These are phyloP conservation scores for Metschnikowia arizonensis DNA, from an alignment of 805 yeast genomes.

Conservation along the genomic window DNA sequence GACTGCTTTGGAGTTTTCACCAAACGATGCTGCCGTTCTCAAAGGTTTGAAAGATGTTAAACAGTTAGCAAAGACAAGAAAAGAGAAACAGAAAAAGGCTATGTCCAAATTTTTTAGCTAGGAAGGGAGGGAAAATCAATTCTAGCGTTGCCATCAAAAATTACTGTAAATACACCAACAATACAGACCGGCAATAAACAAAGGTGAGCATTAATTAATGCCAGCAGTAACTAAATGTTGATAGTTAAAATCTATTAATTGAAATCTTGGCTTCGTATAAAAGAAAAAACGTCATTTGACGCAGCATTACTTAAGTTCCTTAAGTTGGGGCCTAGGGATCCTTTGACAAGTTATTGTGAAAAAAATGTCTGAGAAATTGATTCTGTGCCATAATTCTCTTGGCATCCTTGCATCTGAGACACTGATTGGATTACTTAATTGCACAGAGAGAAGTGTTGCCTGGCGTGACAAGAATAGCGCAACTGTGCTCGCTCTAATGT, in stretches of 20 bases:
- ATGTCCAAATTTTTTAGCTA: constrained; percentile 59
- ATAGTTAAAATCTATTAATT: too few relatives aligned
- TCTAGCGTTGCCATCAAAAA: background rate
- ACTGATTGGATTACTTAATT: background rate
- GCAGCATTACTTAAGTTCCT: background rate
- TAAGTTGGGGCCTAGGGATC: too few relatives aligned
- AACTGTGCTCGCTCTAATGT: background rate
- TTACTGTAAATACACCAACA: too few relatives aligned
- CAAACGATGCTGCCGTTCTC: constrained; percentile 66
- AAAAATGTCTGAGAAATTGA: background rate
- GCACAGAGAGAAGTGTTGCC: background rate
- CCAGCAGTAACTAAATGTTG: too few relatives aligned
- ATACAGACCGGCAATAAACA: too few relatives aligned
- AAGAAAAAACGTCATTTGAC: too few relatives aligned
- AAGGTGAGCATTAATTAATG: too few relatives aligned
- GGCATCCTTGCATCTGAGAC: background rate
- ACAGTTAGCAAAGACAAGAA: constrained; percentile 46
- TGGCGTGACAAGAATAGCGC: background rate
- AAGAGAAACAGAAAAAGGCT: constrained; percentile 68
- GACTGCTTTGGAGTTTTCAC: constrained; percentile 59
- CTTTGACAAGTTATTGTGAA: background rate
- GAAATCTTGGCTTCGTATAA: too few relatives aligned
- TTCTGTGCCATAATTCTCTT: background rate
- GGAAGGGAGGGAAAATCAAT: background rate
- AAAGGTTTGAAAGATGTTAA: constrained; percentile 63